Evolutionary conservation across 1,139 yeast species (phyloP).

Genomic region (Saccharomyces hybrid): DNA sequence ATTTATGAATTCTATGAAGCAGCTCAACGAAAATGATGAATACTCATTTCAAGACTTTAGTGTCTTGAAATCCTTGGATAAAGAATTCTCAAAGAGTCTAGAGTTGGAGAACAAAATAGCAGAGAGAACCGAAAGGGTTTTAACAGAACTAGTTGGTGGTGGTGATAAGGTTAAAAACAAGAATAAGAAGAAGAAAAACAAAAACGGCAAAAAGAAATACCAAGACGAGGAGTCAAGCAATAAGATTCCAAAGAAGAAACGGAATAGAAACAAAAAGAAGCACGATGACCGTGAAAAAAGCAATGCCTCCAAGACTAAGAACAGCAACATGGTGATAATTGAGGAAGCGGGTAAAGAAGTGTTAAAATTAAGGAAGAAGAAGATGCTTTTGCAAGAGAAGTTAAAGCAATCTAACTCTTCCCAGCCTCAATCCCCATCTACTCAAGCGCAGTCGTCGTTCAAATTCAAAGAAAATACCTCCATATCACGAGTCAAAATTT

Average conservation of each 20-base stretch:
- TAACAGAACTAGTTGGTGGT: constrained; percentile 21
- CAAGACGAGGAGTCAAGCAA: constrained; percentile 5
- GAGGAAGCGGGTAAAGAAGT: constrained; percentile 31
- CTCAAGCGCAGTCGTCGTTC: not conserved
- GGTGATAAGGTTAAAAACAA: constrained; percentile 7
- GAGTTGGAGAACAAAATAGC: constrained; percentile 10
- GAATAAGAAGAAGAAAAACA: constrained; percentile 14
- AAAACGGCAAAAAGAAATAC: constrained; percentile 7
- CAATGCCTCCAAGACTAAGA: constrained; percentile 4
- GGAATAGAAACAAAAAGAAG: constrained; percentile 7
- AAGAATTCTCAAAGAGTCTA: constrained; percentile 20
- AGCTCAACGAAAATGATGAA: constrained; percentile 16
- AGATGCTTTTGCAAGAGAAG: constrained; percentile 10
- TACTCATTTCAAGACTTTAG: constrained; percentile 22
- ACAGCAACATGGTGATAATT: constrained; percentile 26
- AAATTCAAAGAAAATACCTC: not conserved
- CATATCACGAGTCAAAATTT: not conserved
- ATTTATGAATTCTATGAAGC: constrained; percentile 22
- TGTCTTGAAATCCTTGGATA: constrained; percentile 23
- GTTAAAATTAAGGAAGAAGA: constrained; percentile 21
- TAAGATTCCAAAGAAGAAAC: constrained; percentile 11
- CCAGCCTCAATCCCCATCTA: not conserved
- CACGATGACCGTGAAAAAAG: not conserved
- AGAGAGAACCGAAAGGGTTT: constrained; percentile 17
- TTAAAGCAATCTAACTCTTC: not conserved